phyloP scores from a whole-genome alignment of 345 rosid genomes.

The Tarenaya hassleriana region DNA sequence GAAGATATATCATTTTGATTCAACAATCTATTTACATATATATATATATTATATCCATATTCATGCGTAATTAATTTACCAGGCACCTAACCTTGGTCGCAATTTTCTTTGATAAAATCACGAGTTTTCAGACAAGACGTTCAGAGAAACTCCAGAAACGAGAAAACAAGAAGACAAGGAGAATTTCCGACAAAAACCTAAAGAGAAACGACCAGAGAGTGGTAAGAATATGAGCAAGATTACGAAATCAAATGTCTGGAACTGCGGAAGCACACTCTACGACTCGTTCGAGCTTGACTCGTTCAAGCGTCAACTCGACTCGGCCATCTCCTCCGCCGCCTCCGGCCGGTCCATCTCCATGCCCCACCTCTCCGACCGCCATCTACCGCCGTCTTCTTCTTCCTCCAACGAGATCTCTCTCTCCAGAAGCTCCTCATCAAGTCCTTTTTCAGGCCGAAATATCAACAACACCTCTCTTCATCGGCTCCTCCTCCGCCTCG shows the following conservation, averaged over 20 bases:
- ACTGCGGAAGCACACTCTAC: slow-evolving; percentile 71
- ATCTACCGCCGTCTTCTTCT: slow-evolving; percentile 25
- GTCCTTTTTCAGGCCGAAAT: slow-evolving; percentile 46
- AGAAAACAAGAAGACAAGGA: slow-evolving; percentile 13
- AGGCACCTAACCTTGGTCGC: too few relatives aligned
- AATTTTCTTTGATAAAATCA: too few relatives aligned
- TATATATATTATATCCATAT: not conserved
- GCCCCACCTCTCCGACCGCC: slow-evolving; percentile 41
- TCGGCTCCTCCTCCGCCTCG: slow-evolving; percentile 21
- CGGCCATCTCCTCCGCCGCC: slow-evolving; percentile 55
- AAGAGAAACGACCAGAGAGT: slow-evolving; percentile 20
- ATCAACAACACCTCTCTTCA: slow-evolving; percentile 16
- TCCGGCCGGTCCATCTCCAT: slow-evolving; percentile 47
- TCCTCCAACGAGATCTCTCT: slow-evolving; percentile 48
- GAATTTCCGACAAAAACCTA: slow-evolving; percentile 10
- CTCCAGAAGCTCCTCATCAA: slow-evolving; percentile 47
- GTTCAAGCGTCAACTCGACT: slow-evolving; percentile 62
- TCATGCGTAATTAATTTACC: too few relatives aligned
- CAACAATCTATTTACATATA: too few relatives aligned
- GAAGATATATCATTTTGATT: too few relatives aligned
- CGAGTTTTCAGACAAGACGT: too few relatives aligned
- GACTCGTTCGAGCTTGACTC: slow-evolving; percentile 87
- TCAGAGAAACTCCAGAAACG: too few relatives aligned
- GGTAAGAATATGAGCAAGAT: slow-evolving; percentile 5
- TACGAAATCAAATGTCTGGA: slow-evolving; percentile 43